These are phyloP conservation scores for Durusdinium trenchii DNA, from an alignment of 73 alveolate genomes.

Conservation along the genomic window DNA sequence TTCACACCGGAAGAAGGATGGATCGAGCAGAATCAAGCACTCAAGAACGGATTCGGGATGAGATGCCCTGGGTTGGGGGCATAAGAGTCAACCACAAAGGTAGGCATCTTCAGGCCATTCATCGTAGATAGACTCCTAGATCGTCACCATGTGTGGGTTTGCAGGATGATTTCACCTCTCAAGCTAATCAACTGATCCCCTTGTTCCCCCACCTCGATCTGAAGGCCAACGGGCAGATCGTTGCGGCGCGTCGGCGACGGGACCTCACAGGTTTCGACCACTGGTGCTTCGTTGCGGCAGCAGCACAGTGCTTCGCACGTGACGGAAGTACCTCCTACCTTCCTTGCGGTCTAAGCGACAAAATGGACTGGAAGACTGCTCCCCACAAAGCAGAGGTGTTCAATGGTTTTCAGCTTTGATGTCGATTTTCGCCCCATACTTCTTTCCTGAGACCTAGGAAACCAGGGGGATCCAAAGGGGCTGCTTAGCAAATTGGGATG, in stretches of 20 bases:
- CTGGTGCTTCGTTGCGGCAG: neutral
- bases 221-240: constrained; percentile 30
- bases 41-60: no score
- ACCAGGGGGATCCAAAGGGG: neutral
- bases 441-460: neutral
- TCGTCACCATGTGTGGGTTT: no score
- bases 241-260: constrained; percentile 48
- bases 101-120: no score
- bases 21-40: no score
- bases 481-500: neutral
- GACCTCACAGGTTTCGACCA: neutral
- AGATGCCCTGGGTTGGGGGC: no score
- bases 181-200: neutral
- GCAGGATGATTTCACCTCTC: no score
- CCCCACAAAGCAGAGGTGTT: neutral
- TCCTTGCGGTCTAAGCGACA: no score
- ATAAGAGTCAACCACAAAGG: no score
- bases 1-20: no score
- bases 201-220: constrained; percentile 32
- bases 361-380: neutral
- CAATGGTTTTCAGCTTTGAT: neutral
- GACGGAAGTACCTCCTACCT: no score
- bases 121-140: no score
- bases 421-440: neutral
- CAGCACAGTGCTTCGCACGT: no score